Percentiles rank a stretch among this genome's conserved stretches.
These are phyloP conservation scores for Jamesozyma jinghongensis DNA, from an alignment of 805 yeast species.

Conservation along the genomic window DNA sequence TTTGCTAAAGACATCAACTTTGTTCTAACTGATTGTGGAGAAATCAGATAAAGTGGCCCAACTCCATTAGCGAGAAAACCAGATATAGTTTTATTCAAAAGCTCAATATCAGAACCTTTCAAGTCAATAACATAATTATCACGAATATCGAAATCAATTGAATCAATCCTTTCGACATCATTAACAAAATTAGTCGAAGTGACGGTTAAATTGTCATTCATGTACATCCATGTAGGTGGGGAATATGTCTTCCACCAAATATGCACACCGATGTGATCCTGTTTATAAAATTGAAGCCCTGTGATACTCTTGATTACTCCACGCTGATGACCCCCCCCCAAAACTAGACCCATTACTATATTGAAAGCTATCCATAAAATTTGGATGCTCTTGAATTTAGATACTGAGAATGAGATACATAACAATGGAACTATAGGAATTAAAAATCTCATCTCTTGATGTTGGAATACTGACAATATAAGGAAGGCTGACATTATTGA, in stretches of 20 bases:
- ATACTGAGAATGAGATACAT: constrained; percentile 36
- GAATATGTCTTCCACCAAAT: constrained; percentile 93
- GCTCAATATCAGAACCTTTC: constrained; percentile 36
- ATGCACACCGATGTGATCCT: constrained; percentile 31
- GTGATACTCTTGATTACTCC: constrained; percentile 58
- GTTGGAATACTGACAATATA: constrained; percentile 66
- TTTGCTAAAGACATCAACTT: constrained; percentile 3
- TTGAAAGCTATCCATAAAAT: constrained; percentile 60
- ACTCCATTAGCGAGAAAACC: constrained; percentile 8
- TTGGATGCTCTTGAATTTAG: constrained; percentile 29
- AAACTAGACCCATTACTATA: constrained; percentile 43
- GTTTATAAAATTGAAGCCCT: not conserved
- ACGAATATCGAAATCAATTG: constrained; percentile 7
- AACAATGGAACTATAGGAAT: constrained; percentile 68
- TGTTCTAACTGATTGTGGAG: constrained; percentile 14
- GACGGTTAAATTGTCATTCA: constrained; percentile 16
- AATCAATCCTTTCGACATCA: constrained; percentile 17
- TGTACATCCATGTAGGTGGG: constrained; percentile 82
- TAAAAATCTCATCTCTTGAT: constrained; percentile 88
- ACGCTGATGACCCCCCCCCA: constrained; percentile 85
- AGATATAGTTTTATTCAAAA: constrained; percentile 18
- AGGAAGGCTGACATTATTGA: constrained; percentile 54
- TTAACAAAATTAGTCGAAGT: constrained; percentile 17
- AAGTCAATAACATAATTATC: constrained; percentile 34
- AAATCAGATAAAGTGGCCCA: constrained; percentile 8